Conservation (phyloP, 805 yeast species). For the Torulaspora delbrueckii region DNA sequence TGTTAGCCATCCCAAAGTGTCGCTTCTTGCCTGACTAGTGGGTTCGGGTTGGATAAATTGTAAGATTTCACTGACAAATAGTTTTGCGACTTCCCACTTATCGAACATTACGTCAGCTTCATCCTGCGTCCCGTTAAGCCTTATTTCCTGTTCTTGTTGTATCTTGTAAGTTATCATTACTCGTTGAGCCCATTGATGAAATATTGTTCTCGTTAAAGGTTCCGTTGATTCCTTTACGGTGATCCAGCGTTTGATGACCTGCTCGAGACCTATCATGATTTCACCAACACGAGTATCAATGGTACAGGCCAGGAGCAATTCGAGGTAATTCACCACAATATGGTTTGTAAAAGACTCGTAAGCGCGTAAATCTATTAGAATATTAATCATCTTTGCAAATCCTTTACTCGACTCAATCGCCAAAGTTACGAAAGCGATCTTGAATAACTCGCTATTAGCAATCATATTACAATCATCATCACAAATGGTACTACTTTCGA, state of each 20-base stretch:
- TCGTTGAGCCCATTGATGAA: conserved; percentile 9
- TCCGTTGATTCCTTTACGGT: conserved; percentile 4
- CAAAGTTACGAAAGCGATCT: conserved; percentile 12
- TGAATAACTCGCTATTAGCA: conserved; percentile 8
- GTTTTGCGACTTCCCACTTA: conserved; percentile 16
- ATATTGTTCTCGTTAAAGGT: conserved; percentile 1
- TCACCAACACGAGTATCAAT: conserved; percentile 17
- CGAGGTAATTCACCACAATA: conserved; percentile 4
- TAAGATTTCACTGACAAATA: conserved; percentile 11
- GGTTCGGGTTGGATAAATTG: conserved; percentile 4
- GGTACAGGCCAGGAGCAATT: conserved; percentile 12
- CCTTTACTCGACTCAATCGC: conserved; percentile 15
- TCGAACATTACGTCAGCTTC: conserved; percentile 14
- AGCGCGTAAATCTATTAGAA: conserved; percentile 4
- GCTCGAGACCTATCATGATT: conserved; percentile 17
- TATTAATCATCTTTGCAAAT: conserved; percentile 8
- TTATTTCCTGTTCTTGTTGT: conserved; percentile 3
- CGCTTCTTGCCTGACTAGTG: neutral
- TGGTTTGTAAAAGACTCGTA: conserved; percentile 2
- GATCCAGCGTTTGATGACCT: conserved; percentile 10
- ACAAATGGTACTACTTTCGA: neutral
- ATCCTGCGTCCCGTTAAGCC: conserved; percentile 2
- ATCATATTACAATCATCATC: conserved; percentile 2
- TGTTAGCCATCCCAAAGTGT: conserved; percentile 12
- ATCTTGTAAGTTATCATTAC: conserved; percentile 5